These are phyloP conservation scores for Leccinum angustisporum DNA, from an alignment of 1,284 basidiomycete species.

Conservation along the genomic window DNA sequence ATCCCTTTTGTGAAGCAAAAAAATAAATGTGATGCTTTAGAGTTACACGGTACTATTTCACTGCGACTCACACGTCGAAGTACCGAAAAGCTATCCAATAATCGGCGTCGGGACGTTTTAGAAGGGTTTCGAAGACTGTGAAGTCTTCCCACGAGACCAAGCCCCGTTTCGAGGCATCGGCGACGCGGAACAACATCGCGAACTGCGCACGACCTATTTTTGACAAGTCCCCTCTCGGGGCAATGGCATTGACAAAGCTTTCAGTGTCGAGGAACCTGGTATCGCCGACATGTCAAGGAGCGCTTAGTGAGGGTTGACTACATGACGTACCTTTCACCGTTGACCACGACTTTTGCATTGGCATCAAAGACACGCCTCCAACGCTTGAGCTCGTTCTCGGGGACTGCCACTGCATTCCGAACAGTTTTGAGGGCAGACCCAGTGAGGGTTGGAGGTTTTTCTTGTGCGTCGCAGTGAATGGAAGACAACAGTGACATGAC, in stretches of 20 bases:
- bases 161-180: conserved; percentile 76
- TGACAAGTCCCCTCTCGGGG: conserved; percentile 77
- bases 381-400: conserved; percentile 79
- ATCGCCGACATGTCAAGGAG: conserved; percentile 6
- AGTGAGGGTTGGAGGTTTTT: conserved; percentile 39
- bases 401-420: conserved; percentile 66
- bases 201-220: conserved; percentile 87
- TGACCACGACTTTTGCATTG: conserved; percentile 68
- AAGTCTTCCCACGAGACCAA: conserved; percentile 94
- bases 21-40: conserved; percentile 5
- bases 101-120: conserved; percentile 90
- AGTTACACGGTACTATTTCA: background rate
- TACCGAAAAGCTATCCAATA: conserved; percentile 96
- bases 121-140: conserved; percentile 85
- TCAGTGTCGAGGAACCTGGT: conserved; percentile 76
- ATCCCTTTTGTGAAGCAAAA: conserved; percentile 54
- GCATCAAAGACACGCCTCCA: conserved; percentile 86
- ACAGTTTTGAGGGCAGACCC: conserved; percentile 62
- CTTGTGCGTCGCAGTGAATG: conserved; percentile 52
- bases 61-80: conserved; percentile 81
- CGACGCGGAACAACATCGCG: conserved; percentile 86
- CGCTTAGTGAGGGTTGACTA: conserved; percentile 20
- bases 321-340: conserved; percentile 72
- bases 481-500: conserved; percentile 35
- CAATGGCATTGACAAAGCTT: conserved; percentile 91